Conservation (phyloP, 2,329 filamentous ascomycete genomes). For the Exophiala bonariae region DNA sequence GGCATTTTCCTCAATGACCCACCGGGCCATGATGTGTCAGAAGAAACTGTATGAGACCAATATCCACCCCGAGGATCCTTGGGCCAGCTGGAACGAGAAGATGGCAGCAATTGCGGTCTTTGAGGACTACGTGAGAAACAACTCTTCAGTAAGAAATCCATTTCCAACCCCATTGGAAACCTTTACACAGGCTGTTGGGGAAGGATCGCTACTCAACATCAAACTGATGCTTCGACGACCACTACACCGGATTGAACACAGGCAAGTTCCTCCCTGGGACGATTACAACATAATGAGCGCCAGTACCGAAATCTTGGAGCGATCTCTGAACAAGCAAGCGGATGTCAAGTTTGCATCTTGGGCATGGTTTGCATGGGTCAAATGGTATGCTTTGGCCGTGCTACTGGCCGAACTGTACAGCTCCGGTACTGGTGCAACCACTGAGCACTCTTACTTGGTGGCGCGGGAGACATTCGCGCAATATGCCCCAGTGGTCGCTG, state of each 20-base stretch:
- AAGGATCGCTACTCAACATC: no score
- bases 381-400: neutral
- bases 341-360: neutral
- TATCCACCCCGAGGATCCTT: no score
- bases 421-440: neutral
- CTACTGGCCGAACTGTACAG: neutral
- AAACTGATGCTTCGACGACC: no score
- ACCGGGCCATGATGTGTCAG: neutral
- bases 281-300: no score
- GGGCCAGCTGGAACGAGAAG: neutral
- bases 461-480: no score
- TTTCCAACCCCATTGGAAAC: constrained; percentile 1
- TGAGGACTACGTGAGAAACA: neutral
- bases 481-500: no score
- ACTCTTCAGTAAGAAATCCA: no score
- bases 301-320: no score
- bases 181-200: neutral
- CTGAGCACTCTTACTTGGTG: neutral
- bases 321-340: no score
- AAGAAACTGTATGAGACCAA: neutral
- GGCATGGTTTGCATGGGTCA: neutral
- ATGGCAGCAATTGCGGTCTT: neutral
- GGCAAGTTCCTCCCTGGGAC: no score
- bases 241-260: no score
- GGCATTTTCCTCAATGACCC: constrained; percentile 1